phyloP scores from a whole-genome alignment of 2,329 filamentous ascomycete genomes.

The Neobulgaria alba region DNA sequence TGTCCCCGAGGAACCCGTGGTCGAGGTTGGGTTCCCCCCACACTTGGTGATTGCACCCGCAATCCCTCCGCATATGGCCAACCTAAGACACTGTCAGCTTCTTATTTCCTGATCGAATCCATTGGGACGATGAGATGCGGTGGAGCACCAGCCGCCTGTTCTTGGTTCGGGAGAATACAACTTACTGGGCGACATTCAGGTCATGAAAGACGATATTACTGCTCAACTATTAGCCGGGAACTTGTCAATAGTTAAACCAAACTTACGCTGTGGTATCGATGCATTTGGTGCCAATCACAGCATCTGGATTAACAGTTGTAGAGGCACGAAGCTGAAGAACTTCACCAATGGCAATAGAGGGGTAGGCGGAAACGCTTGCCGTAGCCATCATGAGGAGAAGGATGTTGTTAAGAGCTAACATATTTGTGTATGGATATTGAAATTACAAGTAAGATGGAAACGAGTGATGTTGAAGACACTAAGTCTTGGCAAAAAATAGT shows the following conservation, averaged over 20 bases:
- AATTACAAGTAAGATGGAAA: no score
- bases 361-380: neutral
- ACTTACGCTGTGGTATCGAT: neutral
- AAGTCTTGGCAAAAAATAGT: neutral
- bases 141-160: no score
- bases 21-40: conserved; percentile 32
- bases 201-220: neutral
- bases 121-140: no score
- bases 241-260: neutral
- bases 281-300: neutral
- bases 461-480: neutral
- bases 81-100: no score
- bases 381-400: neutral
- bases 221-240: neutral
- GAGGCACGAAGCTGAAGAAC: neutral
- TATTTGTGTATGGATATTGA: no score
- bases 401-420: neutral
- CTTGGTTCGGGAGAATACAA: no score
- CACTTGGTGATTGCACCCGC: conserved; percentile 38
- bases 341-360: neutral
- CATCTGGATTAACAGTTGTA: neutral
- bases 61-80: conserved; percentile 38
- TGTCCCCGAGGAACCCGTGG: conserved; percentile 37
- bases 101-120: no score
- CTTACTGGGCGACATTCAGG: neutral